Base-by-base conservation (phyloP, 2,329 filamentous ascomycete species). In the Hymenoscyphus infarciens region DNA sequence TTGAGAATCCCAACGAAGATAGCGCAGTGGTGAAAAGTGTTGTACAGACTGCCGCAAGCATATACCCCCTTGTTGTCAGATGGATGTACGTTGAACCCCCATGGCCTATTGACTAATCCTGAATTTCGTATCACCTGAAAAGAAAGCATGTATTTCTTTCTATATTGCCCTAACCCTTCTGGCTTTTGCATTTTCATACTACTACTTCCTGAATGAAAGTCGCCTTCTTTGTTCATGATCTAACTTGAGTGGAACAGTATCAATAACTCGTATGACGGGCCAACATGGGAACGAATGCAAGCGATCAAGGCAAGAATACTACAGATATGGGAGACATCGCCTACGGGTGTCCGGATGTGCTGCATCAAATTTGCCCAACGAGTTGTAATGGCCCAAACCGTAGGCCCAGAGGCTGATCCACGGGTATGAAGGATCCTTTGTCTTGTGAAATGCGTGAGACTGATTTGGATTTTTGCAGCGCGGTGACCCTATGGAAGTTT, bases 351-450 rank as follows among this genome's bases (percentile, higher is more conserved):
- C 66, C 88, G 88, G 71, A 88, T 98, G 75, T 96, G 92, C 81
- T 98, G 95, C 79, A 89, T 98, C 82, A 99, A 99, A 77, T 99
- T 99, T 76, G 89, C 92, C 42, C 94, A 99, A 78, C 87, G 91
- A 67, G 91, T 98, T 54, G 90, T 99, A 54, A 84, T 97, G 68
- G 91, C 92, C 19, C 94, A 99, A 77, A 97, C 92, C 11, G 87
- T 88, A n/a, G 91, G 91, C 56, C 79, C 88, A 63, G 90, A 91
- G 69, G 82, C 86, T 61, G 94, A 98, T 74, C 89, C 90, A 69
- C 87, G 91, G 80, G 91, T 97, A 84, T 75, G 85, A 80, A 65
- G 62, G 19, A 52, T 69, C 60, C 11, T 60, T 49, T 57, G 19
- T 62, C 38, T n/a, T 60, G 22, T 22, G 54, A 13, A 25, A n/a